Evolutionary conservation across 371 early-diverging fungal genomes (phyloP).

Genomic region (Coemansia sp.): DNA sequence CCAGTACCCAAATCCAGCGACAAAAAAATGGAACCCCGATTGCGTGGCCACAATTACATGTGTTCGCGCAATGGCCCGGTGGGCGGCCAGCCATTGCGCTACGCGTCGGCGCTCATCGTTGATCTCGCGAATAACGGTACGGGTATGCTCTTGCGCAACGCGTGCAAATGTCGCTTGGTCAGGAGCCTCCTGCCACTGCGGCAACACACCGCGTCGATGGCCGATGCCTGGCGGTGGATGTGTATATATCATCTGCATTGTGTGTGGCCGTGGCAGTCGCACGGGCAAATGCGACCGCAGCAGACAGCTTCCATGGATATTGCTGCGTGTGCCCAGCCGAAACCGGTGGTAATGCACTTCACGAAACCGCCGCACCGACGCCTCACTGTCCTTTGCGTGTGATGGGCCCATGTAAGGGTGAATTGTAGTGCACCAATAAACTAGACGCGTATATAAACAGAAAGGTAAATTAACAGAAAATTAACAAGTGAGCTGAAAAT

Average conservation of each 20-base stretch:
- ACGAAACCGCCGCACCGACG: conserved; percentile 42
- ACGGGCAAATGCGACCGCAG: conserved; percentile 44
- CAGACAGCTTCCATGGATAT: conserved; percentile 43
- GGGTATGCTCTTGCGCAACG: conserved; percentile 15
- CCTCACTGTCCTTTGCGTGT: conserved; percentile 3
- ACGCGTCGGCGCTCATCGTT: conserved; percentile 28
- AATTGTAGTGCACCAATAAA: not conserved
- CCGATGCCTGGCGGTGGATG: conserved; percentile 47
- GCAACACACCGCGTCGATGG: conserved; percentile 20
- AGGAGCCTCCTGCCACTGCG: conserved; percentile 15
- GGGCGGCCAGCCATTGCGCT: conserved; percentile 24
- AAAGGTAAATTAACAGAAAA: not conserved
- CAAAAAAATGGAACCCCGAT: conserved; percentile 34
- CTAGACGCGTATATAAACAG: not conserved
- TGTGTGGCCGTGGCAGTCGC: conserved; percentile 45
- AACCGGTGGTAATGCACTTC: conserved; percentile 47
- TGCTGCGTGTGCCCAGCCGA: conserved; percentile 45
- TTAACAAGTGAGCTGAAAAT: not conserved
- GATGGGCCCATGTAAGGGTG: not conserved
- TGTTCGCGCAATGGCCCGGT: conserved; percentile 26
- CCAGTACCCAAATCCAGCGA: conserved; percentile 51
- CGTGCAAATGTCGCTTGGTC: conserved; percentile 11
- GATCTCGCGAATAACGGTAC: conserved; percentile 14
- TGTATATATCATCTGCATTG: conserved; percentile 40
- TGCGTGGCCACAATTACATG: conserved; percentile 49